Evolutionary conservation across 345 rosid genomes (phyloP).

Genomic region (Salix suchowensis): DNA sequence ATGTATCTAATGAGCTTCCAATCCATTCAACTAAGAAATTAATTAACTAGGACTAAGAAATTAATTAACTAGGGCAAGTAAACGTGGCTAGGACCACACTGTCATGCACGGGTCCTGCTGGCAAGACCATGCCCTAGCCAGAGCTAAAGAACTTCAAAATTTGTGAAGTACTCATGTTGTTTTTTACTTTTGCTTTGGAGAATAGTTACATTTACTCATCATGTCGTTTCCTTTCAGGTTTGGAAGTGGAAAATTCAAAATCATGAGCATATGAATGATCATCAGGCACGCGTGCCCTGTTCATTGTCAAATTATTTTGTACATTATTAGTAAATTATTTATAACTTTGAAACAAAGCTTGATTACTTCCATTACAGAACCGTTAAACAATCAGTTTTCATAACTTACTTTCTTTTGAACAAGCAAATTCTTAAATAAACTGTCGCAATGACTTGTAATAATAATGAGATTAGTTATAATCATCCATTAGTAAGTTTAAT

Average conservation of each 20-base stretch:
- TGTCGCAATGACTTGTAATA: no score
- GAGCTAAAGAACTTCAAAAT: conserved; percentile 2
- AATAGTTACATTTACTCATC: no score
- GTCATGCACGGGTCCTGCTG: neutral
- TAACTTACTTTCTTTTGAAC: no score
- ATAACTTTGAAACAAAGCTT: neutral
- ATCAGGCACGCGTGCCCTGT: neutral
- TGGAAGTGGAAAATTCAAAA: neutral
- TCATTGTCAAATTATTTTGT: conserved; percentile 12
- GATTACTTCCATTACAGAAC: neutral
- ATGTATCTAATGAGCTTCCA: no score
- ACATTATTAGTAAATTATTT: neutral
- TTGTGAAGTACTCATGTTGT: neutral
- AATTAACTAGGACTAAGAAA: neutral
- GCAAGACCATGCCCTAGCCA: neutral
- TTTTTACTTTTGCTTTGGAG: no score
- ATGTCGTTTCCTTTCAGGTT: conserved; percentile 5
- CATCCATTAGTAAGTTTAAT: no score
- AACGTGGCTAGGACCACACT: neutral
- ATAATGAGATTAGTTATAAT: no score
- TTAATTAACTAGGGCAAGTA: neutral
- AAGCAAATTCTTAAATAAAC: no score
- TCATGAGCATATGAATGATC: conserved; percentile 3
- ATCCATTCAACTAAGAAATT: neutral
- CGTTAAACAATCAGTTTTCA: neutral